These are phyloP conservation scores for Hygrophorus russula DNA, from an alignment of 768 basidiomycete genomes.

Conservation along the genomic window DNA sequence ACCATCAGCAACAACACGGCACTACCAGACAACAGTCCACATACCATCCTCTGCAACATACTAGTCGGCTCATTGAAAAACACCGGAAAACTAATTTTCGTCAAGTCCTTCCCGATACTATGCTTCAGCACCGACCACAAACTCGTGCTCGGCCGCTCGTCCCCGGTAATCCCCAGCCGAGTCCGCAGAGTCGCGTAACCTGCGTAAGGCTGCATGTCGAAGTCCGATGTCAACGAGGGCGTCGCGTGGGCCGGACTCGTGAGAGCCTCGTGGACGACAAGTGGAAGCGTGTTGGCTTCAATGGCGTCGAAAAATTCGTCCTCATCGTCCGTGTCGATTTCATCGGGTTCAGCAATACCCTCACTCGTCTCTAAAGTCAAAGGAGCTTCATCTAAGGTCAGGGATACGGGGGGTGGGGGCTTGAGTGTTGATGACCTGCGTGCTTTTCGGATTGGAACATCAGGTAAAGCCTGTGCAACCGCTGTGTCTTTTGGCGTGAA, in stretches of 20 bases:
- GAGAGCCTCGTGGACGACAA: constrained; percentile 59
- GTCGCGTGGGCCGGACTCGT: constrained; percentile 29
- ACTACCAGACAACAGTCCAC: constrained; percentile 9
- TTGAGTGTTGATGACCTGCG: too few relatives aligned
- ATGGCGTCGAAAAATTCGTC: constrained; percentile 99
- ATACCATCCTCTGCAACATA: constrained; percentile 91
- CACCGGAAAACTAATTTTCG: constrained; percentile 90
- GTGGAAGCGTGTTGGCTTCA: constrained; percentile 66
- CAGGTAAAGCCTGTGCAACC: too few relatives aligned
- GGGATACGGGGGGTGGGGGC: too few relatives aligned
- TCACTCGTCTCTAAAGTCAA: background rate
- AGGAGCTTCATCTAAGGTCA: background rate
- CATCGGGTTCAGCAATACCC: constrained; percentile 16
- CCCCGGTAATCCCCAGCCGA: constrained; percentile 46
- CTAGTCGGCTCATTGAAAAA: constrained; percentile 92
- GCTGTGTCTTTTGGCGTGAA: background rate
- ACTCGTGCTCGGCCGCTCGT: constrained; percentile 81
- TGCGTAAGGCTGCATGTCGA: constrained; percentile 35
- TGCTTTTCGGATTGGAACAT: too few relatives aligned
- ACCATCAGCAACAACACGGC: background rate
- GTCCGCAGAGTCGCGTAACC: constrained; percentile 60
- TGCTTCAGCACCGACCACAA: constrained; percentile 93
- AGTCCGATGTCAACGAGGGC: constrained; percentile 10
- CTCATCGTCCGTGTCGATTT: constrained; percentile 62
- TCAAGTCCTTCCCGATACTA: constrained; percentile 93